Conservation (phyloP, 768 basidiomycete genomes). For the Leccinum uliginosum region DNA sequence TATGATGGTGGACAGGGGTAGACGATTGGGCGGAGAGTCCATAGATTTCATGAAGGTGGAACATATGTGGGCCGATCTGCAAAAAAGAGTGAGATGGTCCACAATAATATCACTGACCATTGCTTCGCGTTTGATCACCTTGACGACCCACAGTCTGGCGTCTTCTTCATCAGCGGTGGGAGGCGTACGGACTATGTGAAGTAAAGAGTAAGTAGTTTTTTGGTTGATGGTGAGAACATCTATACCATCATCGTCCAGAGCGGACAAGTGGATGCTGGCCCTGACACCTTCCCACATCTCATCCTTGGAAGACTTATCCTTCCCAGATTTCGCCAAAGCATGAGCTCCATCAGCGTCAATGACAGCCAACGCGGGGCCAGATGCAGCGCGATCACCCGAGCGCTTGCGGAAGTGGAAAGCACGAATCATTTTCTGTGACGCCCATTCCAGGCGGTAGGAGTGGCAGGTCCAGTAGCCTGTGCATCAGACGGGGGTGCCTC, state of each 20-base stretch:
- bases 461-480: constrained; percentile 9
- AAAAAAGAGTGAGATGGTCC: background rate
- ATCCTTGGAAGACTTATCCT: constrained; percentile 42
- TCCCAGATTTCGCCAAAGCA: constrained; percentile 31
- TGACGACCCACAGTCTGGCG: constrained; percentile 83
- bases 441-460: constrained; percentile 14
- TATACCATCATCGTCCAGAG: constrained; percentile 71
- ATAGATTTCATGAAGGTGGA: constrained; percentile 94
- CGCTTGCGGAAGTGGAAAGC: constrained; percentile 64
- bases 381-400: constrained; percentile 44
- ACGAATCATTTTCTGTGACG: constrained; percentile 56
- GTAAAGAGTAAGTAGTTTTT: constrained; percentile 84
- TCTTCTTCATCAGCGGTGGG: constrained; percentile 47
- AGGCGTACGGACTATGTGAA: constrained; percentile 66
- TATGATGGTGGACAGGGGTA: constrained; percentile 31
- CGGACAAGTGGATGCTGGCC: constrained; percentile 74
- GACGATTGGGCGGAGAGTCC: constrained; percentile 67
- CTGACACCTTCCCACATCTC: constrained; percentile 63
- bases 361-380: constrained; percentile 75
- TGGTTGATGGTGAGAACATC: constrained; percentile 71
- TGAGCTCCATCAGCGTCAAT: constrained; percentile 60
- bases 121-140: constrained; percentile 89
- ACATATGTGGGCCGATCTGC: constrained; percentile 87
- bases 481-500: constrained; percentile 12
- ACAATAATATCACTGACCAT: constrained; percentile 41